Conservation (phyloP, 2,329 filamentous ascomycete species). For the Rhytidhysteron rufulum region DNA sequence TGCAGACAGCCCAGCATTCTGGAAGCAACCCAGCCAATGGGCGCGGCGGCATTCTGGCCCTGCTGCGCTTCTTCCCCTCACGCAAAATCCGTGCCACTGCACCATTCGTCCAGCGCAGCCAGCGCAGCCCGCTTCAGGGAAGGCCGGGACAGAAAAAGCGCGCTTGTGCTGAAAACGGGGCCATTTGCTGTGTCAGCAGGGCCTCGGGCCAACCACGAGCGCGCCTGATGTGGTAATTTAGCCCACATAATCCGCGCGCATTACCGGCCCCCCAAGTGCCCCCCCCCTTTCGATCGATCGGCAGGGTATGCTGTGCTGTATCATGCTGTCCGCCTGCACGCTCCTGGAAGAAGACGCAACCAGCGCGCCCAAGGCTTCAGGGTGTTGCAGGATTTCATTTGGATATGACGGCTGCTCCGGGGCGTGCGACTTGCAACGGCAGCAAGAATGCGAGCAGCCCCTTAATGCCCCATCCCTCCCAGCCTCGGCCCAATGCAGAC, state of each 20-base stretch:
- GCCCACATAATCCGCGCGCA: slow-evolving; percentile 1
- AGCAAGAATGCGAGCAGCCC: no score
- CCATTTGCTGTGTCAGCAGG: slow-evolving; percentile 6
- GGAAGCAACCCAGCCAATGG: slow-evolving; percentile 11
- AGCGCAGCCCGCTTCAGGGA: slow-evolving; percentile 5
- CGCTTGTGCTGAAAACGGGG: slow-evolving; percentile 8
- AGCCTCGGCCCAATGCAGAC: no score
- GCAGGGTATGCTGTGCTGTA: neutral
- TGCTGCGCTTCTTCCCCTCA: slow-evolving; percentile 5
- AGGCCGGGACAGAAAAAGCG: slow-evolving; percentile 1
- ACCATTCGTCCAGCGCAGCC: slow-evolving; percentile 8
- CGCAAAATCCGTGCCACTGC: slow-evolving; percentile 8
- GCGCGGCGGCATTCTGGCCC: neutral
- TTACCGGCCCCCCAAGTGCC: no score
- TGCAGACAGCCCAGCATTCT: slow-evolving; percentile 7
- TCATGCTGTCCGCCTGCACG: neutral
- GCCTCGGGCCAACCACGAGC: no score
- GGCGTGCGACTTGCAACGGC: neutral
- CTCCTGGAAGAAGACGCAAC: slow-evolving; percentile 5
- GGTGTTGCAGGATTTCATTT: slow-evolving; percentile 13
- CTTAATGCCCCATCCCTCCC: no score
- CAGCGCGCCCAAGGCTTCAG: slow-evolving; percentile 1
- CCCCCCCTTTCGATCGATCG: no score
- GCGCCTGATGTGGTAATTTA: neutral
- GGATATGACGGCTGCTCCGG: slow-evolving; percentile 13